Evolutionary conservation across 306 rosid genomes (phyloP).

Genomic region (Benincasa hispida): DNA sequence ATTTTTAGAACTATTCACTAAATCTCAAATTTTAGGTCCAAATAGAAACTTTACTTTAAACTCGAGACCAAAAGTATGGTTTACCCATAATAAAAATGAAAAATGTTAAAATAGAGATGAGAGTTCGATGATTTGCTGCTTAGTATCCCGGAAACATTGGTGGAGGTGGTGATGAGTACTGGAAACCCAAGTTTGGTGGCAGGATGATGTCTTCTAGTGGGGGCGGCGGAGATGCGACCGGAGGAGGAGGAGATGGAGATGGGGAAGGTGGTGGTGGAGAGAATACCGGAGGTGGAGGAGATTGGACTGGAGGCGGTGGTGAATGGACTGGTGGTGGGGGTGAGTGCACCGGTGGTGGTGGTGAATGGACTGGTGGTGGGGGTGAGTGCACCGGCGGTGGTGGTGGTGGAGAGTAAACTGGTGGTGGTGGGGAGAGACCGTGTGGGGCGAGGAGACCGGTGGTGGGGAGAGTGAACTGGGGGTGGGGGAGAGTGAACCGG

Average conservation of each 20-base stretch:
- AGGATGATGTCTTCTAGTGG: slow-evolving; percentile 1
- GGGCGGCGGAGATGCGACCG: neutral
- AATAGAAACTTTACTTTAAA: no score
- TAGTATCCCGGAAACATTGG: slow-evolving; percentile 12
- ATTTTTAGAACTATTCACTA: no score
- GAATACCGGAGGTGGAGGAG: neutral
- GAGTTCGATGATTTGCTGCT: neutral
- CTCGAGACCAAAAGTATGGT: no score
- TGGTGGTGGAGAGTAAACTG: no score
- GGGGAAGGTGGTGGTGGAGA: neutral
- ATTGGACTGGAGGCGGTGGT: neutral
- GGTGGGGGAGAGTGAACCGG: no score
- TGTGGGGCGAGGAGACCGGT: neutral
- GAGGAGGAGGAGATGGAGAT: neutral
- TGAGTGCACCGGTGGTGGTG: no score
- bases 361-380: no score
- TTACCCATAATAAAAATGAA: neutral
- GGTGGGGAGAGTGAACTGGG: neutral
- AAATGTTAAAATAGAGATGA: neutral
- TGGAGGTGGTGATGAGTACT: slow-evolving; percentile 18
- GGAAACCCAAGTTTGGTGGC: slow-evolving; percentile 8
- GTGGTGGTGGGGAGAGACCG: neutral
- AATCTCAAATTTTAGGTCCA: no score
- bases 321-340: no score
- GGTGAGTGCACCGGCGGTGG: no score